These are phyloP conservation scores for Avena sativa DNA, from an alignment of 176 grass and related monocot species.

Conservation along the genomic window DNA sequence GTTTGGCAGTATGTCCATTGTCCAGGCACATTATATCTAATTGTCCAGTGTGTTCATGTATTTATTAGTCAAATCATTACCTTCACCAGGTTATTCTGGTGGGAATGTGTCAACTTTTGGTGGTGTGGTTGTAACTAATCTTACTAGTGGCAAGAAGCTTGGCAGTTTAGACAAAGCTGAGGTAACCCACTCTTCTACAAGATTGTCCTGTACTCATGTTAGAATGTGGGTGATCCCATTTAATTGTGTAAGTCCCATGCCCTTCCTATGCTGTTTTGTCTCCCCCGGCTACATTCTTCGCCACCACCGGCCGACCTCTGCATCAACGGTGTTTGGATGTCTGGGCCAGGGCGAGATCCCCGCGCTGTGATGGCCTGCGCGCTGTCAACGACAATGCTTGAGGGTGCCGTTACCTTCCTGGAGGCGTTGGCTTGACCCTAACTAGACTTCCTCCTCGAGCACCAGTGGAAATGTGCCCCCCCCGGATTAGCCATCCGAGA, in stretches of 20 bases:
- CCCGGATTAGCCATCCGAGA: too few relatives aligned
- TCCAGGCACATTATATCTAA: background rate
- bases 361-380: too few relatives aligned
- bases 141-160: slow-evolving; percentile 73
- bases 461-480: too few relatives aligned
- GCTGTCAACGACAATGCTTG: too few relatives aligned
- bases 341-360: too few relatives aligned
- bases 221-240: background rate
- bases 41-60: slow-evolving; percentile 23
- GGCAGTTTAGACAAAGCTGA: slow-evolving; percentile 89
- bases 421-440: too few relatives aligned
- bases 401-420: too few relatives aligned
- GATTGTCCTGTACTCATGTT: background rate
- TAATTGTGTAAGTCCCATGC: background rate
- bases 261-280: too few relatives aligned
- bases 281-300: too few relatives aligned
- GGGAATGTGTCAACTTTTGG: slow-evolving; percentile 92
- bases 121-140: slow-evolving; percentile 84
- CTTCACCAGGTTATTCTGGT: slow-evolving; percentile 80
- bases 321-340: too few relatives aligned
- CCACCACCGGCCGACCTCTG: too few relatives aligned
- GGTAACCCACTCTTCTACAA: slow-evolving; percentile 46
- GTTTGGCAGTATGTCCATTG: slow-evolving; percentile 31
- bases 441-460: too few relatives aligned
- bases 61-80: slow-evolving; percentile 15